These are phyloP conservation scores for Aspergillus ruber DNA, from an alignment of 2,329 filamentous ascomycete genomes.

Conservation along the genomic window DNA sequence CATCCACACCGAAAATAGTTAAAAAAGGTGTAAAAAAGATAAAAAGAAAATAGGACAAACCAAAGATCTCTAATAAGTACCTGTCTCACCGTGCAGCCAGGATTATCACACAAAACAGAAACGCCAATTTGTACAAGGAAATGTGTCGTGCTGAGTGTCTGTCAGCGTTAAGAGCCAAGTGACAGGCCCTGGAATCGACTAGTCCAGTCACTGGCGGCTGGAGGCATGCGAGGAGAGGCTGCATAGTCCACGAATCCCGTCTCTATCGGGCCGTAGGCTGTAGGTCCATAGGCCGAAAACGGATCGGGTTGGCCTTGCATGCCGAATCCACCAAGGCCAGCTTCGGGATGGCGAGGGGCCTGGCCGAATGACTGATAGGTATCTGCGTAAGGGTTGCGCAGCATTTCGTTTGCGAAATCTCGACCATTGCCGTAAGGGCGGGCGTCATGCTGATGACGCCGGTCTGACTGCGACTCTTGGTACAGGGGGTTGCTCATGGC, in stretches of 20 bases:
- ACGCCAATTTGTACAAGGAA: conserved; percentile 1
- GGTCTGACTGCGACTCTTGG: conserved; percentile 32
- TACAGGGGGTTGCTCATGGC: conserved; percentile 58
- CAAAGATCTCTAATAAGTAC: neutral
- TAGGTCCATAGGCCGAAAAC: conserved; percentile 27
- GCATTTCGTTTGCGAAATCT: conserved; percentile 22
- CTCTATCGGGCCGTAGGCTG: conserved; percentile 34
- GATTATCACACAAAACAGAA: neutral
- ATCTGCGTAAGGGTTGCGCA: conserved; percentile 31
- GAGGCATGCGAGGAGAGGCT: conserved; percentile 27
- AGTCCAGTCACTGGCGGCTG: conserved; percentile 51
- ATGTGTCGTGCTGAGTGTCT: neutral
- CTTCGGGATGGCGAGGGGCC: conserved; percentile 25
- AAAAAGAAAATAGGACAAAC: neutral
- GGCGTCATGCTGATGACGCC: conserved; percentile 35
- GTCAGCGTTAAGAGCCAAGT: conserved; percentile 50
- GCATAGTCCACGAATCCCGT: conserved; percentile 27
- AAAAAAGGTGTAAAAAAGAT: neutral
- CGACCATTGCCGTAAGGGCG: conserved; percentile 24
- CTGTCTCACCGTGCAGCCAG: neutral
- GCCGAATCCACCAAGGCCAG: conserved; percentile 21
- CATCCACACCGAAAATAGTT: neutral
- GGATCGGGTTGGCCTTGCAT: conserved; percentile 26
- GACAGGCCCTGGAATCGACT: conserved; percentile 64
- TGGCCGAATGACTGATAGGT: conserved; percentile 31